Evolutionary conservation across 768 basidiomycete species (phyloP).

Genomic region (Fomitopsis serialis): DNA sequence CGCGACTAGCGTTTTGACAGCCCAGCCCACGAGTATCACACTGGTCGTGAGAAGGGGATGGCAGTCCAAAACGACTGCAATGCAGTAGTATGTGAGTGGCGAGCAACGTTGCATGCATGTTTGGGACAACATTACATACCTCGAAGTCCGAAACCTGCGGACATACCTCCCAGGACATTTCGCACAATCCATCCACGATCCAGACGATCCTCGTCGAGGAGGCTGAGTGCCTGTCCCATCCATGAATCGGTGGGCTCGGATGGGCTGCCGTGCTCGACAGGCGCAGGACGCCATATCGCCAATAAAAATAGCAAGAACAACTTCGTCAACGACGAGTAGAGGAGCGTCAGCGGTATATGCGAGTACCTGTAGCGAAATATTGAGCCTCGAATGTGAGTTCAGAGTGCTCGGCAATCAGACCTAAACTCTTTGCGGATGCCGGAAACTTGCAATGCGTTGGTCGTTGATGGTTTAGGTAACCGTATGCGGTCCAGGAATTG

Average conservation of each 20-base stretch:
- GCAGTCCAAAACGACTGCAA: conserved; percentile 71
- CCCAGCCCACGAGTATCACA: conserved; percentile 75
- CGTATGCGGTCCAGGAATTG: conserved; percentile 14
- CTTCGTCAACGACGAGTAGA: conserved; percentile 83
- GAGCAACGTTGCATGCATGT: background rate
- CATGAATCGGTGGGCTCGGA: conserved; percentile 10
- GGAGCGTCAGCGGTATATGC: conserved; percentile 69
- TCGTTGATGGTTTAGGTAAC: conserved; percentile 14
- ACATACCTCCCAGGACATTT: conserved; percentile 81
- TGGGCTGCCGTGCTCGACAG: conserved; percentile 16
- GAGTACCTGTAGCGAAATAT: conserved; percentile 45
- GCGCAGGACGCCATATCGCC: conserved; percentile 68
- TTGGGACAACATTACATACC: conserved; percentile 38
- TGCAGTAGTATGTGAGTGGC: background rate
- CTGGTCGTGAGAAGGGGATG: conserved; percentile 69
- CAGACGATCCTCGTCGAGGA: conserved; percentile 67
- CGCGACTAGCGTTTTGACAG: conserved; percentile 58
- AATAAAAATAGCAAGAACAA: conserved; percentile 78
- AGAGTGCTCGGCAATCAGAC: conserved; percentile 25
- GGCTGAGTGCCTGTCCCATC: conserved; percentile 34
- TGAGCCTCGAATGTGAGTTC: background rate
- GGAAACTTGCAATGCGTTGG: conserved; percentile 23
- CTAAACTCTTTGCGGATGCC: conserved; percentile 61
- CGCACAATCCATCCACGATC: conserved; percentile 83
- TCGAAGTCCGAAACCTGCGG: conserved; percentile 80